phyloP scores from a whole-genome alignment of 768 basidiomycete species.

The Suillus ampliporus region DNA sequence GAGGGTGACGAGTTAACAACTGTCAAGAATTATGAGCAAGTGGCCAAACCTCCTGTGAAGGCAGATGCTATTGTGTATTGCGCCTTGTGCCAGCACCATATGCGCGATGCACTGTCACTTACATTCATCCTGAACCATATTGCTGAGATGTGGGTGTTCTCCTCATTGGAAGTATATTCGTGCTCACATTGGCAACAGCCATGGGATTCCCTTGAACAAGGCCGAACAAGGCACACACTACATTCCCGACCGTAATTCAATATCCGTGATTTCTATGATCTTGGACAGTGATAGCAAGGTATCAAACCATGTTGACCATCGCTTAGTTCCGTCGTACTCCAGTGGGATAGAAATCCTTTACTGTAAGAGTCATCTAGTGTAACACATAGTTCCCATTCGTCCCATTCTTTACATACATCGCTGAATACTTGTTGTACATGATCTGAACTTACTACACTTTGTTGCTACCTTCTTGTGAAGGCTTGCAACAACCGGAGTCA shows the following conservation, averaged over 20 bases:
- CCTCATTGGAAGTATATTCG: background rate
- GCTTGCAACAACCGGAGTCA: conserved; percentile 1
- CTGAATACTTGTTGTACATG: background rate
- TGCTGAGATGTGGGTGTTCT: background rate
- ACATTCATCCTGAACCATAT: background rate
- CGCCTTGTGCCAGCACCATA: conserved; percentile 6
- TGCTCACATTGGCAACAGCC: background rate
- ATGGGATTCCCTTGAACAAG: background rate
- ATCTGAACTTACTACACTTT: conserved; percentile 1
- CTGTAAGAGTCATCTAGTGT: background rate
- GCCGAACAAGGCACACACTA: background rate
- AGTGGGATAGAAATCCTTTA: background rate
- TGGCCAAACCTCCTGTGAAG: background rate
- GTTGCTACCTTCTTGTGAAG: conserved; percentile 1
- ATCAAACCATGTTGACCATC: background rate
- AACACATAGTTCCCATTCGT: background rate
- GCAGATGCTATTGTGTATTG: conserved; percentile 2
- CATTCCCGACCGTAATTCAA: conserved; percentile 1
- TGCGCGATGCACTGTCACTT: background rate
- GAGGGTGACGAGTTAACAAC: background rate
- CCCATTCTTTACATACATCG: background rate
- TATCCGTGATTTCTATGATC: background rate
- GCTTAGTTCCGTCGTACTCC: conserved; percentile 2
- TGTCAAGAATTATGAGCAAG: conserved; percentile 4
- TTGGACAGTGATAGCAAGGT: background rate